Percentiles rank a stretch among this genome's conserved stretches.
phyloP scores from a whole-genome alignment of 768 basidiomycete genomes.

The Coprinellus micaceus region DNA sequence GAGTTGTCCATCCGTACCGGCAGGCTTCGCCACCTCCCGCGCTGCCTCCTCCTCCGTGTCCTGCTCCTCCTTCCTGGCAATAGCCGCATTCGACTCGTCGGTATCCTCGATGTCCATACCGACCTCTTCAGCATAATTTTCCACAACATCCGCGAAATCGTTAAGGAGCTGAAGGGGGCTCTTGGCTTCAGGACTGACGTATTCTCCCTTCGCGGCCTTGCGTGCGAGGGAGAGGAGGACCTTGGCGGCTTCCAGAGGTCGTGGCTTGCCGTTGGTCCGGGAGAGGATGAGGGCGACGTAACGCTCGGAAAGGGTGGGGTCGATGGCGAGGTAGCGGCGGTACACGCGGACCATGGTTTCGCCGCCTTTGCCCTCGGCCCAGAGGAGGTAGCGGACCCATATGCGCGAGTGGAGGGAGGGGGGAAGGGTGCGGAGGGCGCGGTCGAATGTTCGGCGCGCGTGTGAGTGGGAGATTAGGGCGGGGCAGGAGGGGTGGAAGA shows the following conservation, averaged over 20 bases:
- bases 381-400: slow-evolving; percentile 90
- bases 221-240: slow-evolving; percentile 80
- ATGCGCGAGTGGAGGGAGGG: slow-evolving; percentile 89
- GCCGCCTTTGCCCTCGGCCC: slow-evolving; percentile 84
- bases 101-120: slow-evolving; percentile 84
- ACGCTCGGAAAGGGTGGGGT: slow-evolving; percentile 77
- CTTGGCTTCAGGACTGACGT: slow-evolving; percentile 86
- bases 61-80: slow-evolving; percentile 47
- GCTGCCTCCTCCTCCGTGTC: slow-evolving; percentile 41
- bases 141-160: slow-evolving; percentile 90
- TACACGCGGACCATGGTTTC: slow-evolving; percentile 77
- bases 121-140: slow-evolving; percentile 87
- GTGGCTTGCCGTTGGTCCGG: slow-evolving; percentile 50
- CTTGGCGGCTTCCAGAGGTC: slow-evolving; percentile 92
- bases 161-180: slow-evolving; percentile 92
- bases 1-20: slow-evolving; percentile 55
- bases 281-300: slow-evolving; percentile 69
- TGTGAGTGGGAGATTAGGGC: slow-evolving; percentile 81
- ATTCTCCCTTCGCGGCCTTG: slow-evolving; percentile 78
- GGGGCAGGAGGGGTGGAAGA: slow-evolving; percentile 88
- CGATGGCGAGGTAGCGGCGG: slow-evolving; percentile 82
- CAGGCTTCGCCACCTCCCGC: slow-evolving; percentile 33
- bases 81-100: slow-evolving; percentile 47
- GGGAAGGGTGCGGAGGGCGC: slow-evolving; percentile 88
- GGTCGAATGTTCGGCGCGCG: slow-evolving; percentile 90